A percentile compares a stretch with the other conserved stretches of the same genome.
These are phyloP conservation scores for Suillus plorans DNA, from an alignment of 768 basidiomycete species.

Conservation along the genomic window DNA sequence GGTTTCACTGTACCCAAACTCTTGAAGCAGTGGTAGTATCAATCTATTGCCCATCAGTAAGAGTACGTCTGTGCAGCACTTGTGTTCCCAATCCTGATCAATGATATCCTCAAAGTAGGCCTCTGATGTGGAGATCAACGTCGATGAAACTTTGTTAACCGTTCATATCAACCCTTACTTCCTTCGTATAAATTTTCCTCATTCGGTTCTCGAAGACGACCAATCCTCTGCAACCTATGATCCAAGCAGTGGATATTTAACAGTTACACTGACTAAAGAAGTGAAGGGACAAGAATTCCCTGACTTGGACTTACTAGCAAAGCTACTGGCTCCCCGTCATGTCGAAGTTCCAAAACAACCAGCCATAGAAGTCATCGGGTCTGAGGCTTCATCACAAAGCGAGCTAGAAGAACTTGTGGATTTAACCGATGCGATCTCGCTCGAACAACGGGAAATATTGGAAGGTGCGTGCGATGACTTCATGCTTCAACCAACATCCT, in stretches of 20 bases:
- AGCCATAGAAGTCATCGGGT: conserved; percentile 59
- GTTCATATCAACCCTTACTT: conserved; percentile 85
- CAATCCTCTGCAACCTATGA: conserved; percentile 72
- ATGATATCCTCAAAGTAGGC: conserved; percentile 49
- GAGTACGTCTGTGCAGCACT: conserved; percentile 42
- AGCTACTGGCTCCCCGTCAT: conserved; percentile 68
- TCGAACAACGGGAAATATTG: conserved; percentile 54
- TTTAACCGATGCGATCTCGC: conserved; percentile 43
- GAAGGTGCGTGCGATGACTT: conserved; percentile 41
- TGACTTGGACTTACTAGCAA: conserved; percentile 78
- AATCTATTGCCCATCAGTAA: conserved; percentile 71
- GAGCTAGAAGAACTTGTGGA: conserved; percentile 42
- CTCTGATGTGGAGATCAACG: conserved; percentile 75
- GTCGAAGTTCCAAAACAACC: conserved; percentile 33
- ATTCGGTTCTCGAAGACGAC: conserved; percentile 62
- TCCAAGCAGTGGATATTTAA: conserved; percentile 74
- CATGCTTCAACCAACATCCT: conserved; percentile 7
- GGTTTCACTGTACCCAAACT: conserved; percentile 69
- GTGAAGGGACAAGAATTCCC: conserved; percentile 63
- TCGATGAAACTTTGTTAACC: conserved; percentile 68
- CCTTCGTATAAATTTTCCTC: conserved; percentile 74
- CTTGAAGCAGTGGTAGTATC: conserved; percentile 52
- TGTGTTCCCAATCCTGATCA: conserved; percentile 1
- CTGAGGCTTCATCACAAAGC: conserved; percentile 23
- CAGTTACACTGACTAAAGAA: conserved; percentile 70